Evolutionary conservation across 1,284 basidiomycete species (phyloP).

Genomic region (Irpex sp.): DNA sequence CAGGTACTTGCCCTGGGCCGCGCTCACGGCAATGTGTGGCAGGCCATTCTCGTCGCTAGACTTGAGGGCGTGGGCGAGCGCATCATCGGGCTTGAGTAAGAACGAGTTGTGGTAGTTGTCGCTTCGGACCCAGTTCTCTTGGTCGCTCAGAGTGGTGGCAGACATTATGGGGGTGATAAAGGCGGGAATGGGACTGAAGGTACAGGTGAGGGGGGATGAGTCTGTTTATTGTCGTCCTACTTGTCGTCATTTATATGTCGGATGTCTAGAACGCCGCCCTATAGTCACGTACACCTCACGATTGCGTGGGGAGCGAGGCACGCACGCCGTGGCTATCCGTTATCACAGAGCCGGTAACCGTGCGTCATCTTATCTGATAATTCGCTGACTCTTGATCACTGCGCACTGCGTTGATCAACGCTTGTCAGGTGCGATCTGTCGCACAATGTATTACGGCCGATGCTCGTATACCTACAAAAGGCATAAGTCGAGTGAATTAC

Average conservation of each 20-base stretch:
- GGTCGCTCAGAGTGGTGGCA: not conserved
- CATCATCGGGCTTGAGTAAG: constrained; percentile 42
- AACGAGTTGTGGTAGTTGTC: constrained; percentile 57
- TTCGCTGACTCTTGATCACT: not conserved
- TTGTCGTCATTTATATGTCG: not conserved
- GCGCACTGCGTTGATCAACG: not conserved
- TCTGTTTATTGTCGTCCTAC: not conserved
- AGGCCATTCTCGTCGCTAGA: constrained; percentile 42
- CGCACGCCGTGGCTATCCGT: not conserved
- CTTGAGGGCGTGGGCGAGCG: constrained; percentile 39
- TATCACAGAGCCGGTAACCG: not conserved
- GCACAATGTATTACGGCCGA: too few relatives aligned
- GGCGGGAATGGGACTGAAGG: not conserved
- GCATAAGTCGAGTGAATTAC: too few relatives aligned
- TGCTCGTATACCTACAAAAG: too few relatives aligned
- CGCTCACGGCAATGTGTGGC: constrained; percentile 50
- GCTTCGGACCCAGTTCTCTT: constrained; percentile 44
- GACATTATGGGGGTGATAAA: not conserved
- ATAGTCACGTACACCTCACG: not conserved
- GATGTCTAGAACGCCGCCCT: not conserved
- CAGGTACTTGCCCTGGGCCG: constrained; percentile 55
- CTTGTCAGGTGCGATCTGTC: too few relatives aligned
- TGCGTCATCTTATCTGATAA: not conserved
- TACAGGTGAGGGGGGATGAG: not conserved
- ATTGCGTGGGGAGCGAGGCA: not conserved